Percentiles rank a stretch among this genome's conserved stretches.
Evolutionary conservation across 208 protist species (phyloP).

Genomic region (Leishmania gerbilli): DNA sequence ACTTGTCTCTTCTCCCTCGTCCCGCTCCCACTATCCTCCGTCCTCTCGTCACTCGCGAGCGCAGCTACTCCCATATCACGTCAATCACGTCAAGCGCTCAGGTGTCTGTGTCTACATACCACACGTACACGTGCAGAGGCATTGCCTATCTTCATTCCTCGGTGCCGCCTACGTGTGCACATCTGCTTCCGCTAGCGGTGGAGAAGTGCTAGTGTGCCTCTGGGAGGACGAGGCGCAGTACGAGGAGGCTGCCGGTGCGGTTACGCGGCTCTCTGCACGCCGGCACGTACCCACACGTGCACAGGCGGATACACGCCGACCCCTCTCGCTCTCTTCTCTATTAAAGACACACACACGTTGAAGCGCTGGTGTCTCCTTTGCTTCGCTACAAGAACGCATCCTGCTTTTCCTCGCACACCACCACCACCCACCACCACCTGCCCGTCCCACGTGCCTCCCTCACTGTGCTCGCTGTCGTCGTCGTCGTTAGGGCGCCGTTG

Average conservation of each 20-base stretch:
- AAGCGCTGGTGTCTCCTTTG: too few species aligned
- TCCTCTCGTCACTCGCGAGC: not conserved
- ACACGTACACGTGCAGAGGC: not conserved
- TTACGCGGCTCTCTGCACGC: not conserved
- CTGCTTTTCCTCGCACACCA: not conserved
- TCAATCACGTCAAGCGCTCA: not conserved
- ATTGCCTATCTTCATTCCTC: not conserved
- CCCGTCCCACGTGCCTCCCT: not conserved
- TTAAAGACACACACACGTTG: too few species aligned
- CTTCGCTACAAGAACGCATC: too few species aligned
- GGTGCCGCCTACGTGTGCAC: not conserved
- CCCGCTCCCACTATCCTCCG: not conserved
- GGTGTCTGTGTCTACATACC: not conserved
- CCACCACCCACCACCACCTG: not conserved
- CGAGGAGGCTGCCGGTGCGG: not conserved
- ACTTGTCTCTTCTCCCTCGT: not conserved
- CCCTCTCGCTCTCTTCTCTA: slow-evolving; percentile 4
- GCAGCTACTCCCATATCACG: not conserved
- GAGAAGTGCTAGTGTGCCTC: not conserved
- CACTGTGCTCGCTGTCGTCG: not conserved
- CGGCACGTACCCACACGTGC: not conserved
- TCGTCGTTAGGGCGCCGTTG: not conserved
- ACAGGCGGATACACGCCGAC: not conserved
- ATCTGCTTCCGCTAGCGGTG: not conserved
- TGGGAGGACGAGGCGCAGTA: not conserved